Percentiles rank a stretch among this genome's conserved stretches.
Conservation (phyloP, 148 eudicot species). For the Rhododendron molle region DNA sequence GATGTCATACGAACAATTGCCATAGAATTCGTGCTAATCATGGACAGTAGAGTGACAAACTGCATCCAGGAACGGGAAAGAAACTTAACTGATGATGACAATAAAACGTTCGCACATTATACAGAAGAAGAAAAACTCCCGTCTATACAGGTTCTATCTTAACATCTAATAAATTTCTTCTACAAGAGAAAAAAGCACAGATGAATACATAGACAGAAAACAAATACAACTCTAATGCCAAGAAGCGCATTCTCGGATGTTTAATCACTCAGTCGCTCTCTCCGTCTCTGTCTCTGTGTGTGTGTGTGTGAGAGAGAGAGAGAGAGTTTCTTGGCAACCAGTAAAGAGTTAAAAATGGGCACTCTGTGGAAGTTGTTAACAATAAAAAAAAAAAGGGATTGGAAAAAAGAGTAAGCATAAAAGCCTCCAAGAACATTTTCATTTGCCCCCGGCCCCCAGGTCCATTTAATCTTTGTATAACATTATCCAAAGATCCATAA, state of each 20-base stretch:
- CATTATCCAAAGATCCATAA: not conserved
- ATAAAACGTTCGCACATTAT: not conserved
- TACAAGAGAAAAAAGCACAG: not conserved
- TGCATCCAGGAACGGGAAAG: conserved; percentile 38
- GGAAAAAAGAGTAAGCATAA: not conserved
- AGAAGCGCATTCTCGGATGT: not conserved
- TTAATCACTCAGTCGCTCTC: not conserved
- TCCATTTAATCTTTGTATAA: not conserved
- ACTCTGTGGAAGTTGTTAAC: not conserved
- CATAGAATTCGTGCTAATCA: conserved; percentile 78
- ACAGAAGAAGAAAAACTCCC: not conserved
- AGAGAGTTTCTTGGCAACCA: not conserved
- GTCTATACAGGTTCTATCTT: not conserved
- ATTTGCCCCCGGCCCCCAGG: not conserved
- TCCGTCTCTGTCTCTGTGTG: too few species aligned
- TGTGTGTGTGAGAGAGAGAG: not conserved
- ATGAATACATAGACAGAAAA: not conserved
- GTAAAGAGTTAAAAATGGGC: not conserved
- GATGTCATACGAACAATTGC: conserved; percentile 72
- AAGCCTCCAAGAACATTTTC: not conserved
- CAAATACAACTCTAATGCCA: not conserved
- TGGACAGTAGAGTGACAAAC: conserved; percentile 72
- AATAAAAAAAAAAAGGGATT: not conserved
- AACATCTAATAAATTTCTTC: not conserved
- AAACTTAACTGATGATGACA: not conserved